Evolutionary conservation across 2,329 filamentous ascomycete species (phyloP), one percentile per base, ranked within the genome.

Genomic region (Paecilomyces sp.): DNA sequence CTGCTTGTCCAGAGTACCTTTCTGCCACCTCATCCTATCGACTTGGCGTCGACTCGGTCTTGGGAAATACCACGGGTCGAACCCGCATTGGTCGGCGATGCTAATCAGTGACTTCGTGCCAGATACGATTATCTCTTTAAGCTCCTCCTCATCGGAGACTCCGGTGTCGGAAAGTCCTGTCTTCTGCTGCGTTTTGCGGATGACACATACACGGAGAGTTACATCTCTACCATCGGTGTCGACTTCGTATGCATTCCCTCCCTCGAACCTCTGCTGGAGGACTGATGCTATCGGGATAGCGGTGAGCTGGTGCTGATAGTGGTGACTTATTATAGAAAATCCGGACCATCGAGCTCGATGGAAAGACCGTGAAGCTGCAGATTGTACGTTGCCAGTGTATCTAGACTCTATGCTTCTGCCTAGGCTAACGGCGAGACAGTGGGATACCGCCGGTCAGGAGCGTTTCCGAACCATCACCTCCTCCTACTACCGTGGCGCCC

Each of bases 91-190:
- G 33, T 33, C 57, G 33, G 54, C 57, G 61, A 57, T 61, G 56
- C 68, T 73, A 66, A 72, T 66, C 55, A 59, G 63, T 50, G 7
- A 47, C 41, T 33, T 28, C 41, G 57, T 63, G 60, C 62, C 75
- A 97, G 94, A 94, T 99, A 99, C 90, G 94, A 99, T 79, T 99
- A 99, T 80, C 92, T 99, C 75, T 99, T 99, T 88, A 99, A 99
- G 88, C 92, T 99, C 68, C 91, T 99, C 80, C 93, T 99, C 83
- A 99, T 99, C 87, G 94, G 94, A 80, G 94, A 99, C 79, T 99
- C 94, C 78, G 94, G 94, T 87, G 94, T 99, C 74, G 94, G 94
- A 89, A 99, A 99, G 89, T 99, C 94, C 75, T 99, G 94, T 81
- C 79, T 99, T 82, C 85, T 99, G 69, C 85, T 99, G 76, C 92